Percentiles rank a stretch among this genome's conserved stretches.
phyloP scores from a whole-genome alignment of 768 basidiomycete genomes.

The Leccinum barrowsii region DNA sequence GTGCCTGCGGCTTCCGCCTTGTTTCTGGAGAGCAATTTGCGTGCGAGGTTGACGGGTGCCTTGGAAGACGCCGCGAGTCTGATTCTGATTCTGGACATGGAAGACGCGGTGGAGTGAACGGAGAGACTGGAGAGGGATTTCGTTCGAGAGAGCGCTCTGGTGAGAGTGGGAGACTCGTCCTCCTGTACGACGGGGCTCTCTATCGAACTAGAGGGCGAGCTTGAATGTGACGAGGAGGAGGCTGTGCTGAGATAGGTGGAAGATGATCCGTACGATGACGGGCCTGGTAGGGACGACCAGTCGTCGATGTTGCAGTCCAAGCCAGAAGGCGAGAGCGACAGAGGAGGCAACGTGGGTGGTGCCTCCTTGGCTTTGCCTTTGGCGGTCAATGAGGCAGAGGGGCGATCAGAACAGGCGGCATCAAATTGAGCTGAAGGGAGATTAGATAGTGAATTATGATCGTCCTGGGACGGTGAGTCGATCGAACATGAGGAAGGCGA shows the following conservation, averaged over 20 bases:
- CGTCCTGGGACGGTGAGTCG: no score
- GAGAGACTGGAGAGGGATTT: constrained; percentile 58
- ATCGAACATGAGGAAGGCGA: no score
- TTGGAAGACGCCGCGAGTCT: constrained; percentile 40
- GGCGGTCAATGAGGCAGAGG: constrained; percentile 28
- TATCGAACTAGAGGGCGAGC: constrained; percentile 4
- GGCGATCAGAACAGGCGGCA: no score
- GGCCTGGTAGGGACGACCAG: constrained; percentile 36
- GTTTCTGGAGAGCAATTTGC: constrained; percentile 51
- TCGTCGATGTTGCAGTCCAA: constrained; percentile 30
- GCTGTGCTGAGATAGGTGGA: constrained; percentile 37
- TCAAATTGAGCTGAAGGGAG: no score
- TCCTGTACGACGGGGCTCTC: no score
- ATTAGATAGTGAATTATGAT: no score
- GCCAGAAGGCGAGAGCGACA: constrained; percentile 51
- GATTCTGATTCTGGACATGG: constrained; percentile 46
- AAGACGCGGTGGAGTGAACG: constrained; percentile 41
- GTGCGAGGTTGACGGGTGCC: constrained; percentile 49
- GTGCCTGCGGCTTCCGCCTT: constrained; percentile 12
- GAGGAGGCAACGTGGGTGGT: constrained; percentile 5
- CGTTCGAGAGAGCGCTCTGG: constrained; percentile 24
- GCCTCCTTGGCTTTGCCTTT: constrained; percentile 37
- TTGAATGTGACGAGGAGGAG: constrained; percentile 14
- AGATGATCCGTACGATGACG: constrained; percentile 36
- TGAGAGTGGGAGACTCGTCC: constrained; percentile 13